phyloP scores from a whole-genome alignment of 768 basidiomycete species.

The Gloeopeniophorella convolvens region DNA sequence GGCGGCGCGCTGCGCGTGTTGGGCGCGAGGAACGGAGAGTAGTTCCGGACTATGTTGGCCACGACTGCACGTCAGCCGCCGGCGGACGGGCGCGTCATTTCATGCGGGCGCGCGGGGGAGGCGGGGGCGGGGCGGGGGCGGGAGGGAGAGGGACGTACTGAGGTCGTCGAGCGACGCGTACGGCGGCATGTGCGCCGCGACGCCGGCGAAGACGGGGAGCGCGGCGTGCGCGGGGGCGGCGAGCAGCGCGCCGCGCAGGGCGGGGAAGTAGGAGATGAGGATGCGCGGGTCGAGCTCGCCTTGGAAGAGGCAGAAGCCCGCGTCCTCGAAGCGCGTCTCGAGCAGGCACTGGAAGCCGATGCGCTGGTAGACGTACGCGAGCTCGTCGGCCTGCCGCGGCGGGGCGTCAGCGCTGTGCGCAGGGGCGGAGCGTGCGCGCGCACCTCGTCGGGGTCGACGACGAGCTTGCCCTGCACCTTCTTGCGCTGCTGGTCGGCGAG shows the following conservation, averaged over 20 bases:
- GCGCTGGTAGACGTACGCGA: constrained; percentile 74
- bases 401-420: too few species aligned
- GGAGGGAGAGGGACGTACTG: constrained; percentile 52
- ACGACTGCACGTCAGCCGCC: constrained; percentile 77
- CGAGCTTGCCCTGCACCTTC: constrained; percentile 47
- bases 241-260: constrained; percentile 64
- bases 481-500: constrained; percentile 56
- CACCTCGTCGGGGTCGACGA: constrained; percentile 52
- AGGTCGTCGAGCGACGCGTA: constrained; percentile 75
- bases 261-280: constrained; percentile 73
- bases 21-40: constrained; percentile 78
- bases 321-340: constrained; percentile 80
- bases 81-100: constrained; percentile 33
- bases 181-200: constrained; percentile 61
- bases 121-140: constrained; percentile 4
- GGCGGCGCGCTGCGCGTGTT: constrained; percentile 62
- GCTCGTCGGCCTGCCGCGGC: constrained; percentile 48
- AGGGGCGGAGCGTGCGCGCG: too few species aligned
- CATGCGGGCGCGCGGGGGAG: constrained; percentile 22
- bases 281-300: constrained; percentile 83
- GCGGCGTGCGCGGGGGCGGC: constrained; percentile 42
- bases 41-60: constrained; percentile 86
- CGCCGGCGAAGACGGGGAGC: constrained; percentile 68
- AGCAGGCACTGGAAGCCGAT: constrained; percentile 74
- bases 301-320: constrained; percentile 67